phyloP scores from a whole-genome alignment of 495 filamentous ascomycete genomes.

The Penicillium verhagenii region DNA sequence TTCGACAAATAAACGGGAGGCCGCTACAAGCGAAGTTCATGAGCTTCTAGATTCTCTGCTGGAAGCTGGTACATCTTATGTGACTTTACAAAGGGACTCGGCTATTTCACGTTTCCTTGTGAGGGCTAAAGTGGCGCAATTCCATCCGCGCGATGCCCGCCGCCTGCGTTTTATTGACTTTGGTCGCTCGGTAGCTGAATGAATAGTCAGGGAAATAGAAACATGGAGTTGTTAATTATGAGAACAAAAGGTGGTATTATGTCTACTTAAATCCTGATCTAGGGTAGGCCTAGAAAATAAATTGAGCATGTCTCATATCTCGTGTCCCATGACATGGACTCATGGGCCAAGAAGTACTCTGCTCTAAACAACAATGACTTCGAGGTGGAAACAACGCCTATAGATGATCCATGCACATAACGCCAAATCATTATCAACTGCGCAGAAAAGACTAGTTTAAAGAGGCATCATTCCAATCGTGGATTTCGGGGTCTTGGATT shows the following conservation, averaged over 20 bases:
- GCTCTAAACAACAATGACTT: not conserved
- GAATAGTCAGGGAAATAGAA: slow-evolving; percentile 37
- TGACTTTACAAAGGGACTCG: slow-evolving; percentile 69
- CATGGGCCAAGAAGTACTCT: not conserved
- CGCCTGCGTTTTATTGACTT: slow-evolving; percentile 80
- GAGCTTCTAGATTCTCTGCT: slow-evolving; percentile 62
- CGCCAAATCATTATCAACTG: slow-evolving; percentile 23
- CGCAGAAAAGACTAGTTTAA: slow-evolving; percentile 22
- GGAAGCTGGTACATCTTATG: slow-evolving; percentile 64
- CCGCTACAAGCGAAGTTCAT: slow-evolving; percentile 65
- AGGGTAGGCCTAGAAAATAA: slow-evolving; percentile 5
- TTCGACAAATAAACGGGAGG: slow-evolving; percentile 57
- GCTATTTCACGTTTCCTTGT: slow-evolving; percentile 81
- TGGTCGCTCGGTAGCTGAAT: slow-evolving; percentile 71
- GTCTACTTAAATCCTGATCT: slow-evolving; percentile 17
- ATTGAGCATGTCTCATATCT: not conserved
- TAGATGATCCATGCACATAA: slow-evolving; percentile 19
- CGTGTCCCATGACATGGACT: not conserved
- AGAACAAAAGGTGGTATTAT: slow-evolving; percentile 14
- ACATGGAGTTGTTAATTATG: not conserved
- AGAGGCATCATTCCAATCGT: slow-evolving; percentile 50
- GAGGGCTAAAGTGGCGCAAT: slow-evolving; percentile 78
- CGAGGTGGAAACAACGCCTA: slow-evolving; percentile 18
- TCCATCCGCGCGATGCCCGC: slow-evolving; percentile 79
- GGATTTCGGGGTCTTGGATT: slow-evolving; percentile 32